phyloP scores from a whole-genome alignment of 2,329 filamentous ascomycete genomes.

The Neonectria ditissima region DNA sequence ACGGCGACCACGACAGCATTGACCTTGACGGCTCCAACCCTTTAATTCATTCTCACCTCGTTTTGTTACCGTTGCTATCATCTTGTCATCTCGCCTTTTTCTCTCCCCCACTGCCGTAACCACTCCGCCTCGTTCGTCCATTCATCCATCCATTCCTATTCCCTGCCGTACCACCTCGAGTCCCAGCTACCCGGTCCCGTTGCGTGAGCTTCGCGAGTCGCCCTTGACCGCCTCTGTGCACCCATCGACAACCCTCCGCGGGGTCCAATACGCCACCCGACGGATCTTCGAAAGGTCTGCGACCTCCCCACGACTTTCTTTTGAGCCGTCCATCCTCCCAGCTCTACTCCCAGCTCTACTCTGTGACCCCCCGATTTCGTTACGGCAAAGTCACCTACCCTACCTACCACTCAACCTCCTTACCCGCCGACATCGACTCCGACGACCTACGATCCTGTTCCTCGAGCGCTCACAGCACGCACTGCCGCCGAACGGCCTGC shows the following conservation, averaged over 20 bases:
- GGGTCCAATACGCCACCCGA: neutral
- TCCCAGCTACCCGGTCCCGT: neutral
- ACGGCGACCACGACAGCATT: neutral
- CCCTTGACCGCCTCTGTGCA: conserved; percentile 8
- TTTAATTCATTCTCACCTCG: neutral
- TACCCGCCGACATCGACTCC: conserved; percentile 27
- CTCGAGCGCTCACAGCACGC: neutral
- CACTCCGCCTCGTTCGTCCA: neutral
- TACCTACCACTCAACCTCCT: conserved; percentile 21
- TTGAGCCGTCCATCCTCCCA: neutral
- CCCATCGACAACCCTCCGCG: conserved; percentile 6
- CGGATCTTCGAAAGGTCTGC: neutral
- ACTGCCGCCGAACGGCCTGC: conserved; percentile 9
- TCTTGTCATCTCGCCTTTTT: too few species aligned
- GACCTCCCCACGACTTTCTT: neutral
- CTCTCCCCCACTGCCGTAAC: neutral
- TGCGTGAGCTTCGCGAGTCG: neutral
- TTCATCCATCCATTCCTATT: neutral
- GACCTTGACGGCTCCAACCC: neutral
- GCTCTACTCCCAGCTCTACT: neutral
- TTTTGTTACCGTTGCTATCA: neutral
- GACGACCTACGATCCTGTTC: neutral
- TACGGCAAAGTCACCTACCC: neutral
- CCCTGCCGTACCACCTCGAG: conserved; percentile 3
- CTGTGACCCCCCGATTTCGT: neutral